Conservation (phyloP, 2,329 filamentous ascomycete species). For the Hirsutella minnesotensis region DNA sequence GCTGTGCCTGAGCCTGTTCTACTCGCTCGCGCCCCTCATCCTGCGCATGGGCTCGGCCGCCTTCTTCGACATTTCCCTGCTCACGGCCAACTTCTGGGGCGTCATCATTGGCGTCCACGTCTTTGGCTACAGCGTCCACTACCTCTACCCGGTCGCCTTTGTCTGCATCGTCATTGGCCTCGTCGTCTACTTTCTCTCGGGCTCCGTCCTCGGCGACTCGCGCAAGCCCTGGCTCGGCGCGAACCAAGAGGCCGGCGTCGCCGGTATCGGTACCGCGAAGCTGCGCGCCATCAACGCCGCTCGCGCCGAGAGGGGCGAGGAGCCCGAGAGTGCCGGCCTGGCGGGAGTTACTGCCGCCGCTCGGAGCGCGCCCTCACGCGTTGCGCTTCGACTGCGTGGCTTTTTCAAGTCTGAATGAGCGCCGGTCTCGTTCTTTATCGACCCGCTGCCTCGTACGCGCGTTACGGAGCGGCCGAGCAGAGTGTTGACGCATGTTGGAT, state of each 20-base stretch:
- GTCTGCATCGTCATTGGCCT: conserved; percentile 81
- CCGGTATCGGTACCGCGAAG: conserved; percentile 77
- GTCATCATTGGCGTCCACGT: conserved; percentile 84
- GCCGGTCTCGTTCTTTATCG: no score
- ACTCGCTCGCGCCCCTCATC: conserved; percentile 74
- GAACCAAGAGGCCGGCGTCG: conserved; percentile 71
- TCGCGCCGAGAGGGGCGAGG: conserved; percentile 19
- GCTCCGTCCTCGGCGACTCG: conserved; percentile 71
- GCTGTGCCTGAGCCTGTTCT: conserved; percentile 71
- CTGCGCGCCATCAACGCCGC: conserved; percentile 54
- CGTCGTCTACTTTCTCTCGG: conserved; percentile 76
- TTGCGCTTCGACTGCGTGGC: no score
- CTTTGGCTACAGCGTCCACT: conserved; percentile 71
- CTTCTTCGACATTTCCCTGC: conserved; percentile 90
- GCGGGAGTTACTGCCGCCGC: no score
- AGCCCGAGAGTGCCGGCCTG: no score
- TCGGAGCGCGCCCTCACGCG: no score
- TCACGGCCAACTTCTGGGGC: conserved; percentile 96
- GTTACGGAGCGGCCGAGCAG: no score
- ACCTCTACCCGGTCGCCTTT: conserved; percentile 91
- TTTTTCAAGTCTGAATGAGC: no score
- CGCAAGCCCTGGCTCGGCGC: conserved; percentile 91
- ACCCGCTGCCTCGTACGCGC: no score
- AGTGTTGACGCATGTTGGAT: no score
- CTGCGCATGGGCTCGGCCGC: conserved; percentile 84